Conservation (phyloP, 2,329 filamentous ascomycete genomes). For the Pleoardoris graminearum region DNA sequence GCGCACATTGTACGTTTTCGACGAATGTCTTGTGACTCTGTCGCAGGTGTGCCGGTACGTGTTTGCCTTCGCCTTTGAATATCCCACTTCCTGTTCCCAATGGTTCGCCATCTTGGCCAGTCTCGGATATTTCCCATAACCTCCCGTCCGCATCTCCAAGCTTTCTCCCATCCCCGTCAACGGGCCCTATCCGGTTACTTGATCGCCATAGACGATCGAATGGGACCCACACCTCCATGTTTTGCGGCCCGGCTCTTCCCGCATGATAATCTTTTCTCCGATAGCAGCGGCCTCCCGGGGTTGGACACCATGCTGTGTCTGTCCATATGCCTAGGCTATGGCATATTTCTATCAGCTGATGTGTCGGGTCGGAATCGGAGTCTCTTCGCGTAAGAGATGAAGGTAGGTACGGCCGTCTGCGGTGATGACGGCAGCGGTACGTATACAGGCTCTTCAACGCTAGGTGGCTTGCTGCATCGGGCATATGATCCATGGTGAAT, state of each 20-base stretch:
- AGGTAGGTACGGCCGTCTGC: slow-evolving; percentile 62
- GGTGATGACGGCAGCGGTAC: slow-evolving; percentile 65
- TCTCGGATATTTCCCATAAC: slow-evolving; percentile 60
- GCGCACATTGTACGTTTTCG: slow-evolving; percentile 57
- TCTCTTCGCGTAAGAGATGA: slow-evolving; percentile 59
- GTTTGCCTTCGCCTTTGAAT: slow-evolving; percentile 57
- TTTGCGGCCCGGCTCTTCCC: slow-evolving; percentile 58
- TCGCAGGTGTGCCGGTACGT: slow-evolving; percentile 57
- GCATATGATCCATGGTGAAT: slow-evolving; percentile 47
- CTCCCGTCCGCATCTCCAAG: slow-evolving; percentile 52
- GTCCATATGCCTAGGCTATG: slow-evolving; percentile 64
- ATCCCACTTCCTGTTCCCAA: slow-evolving; percentile 54
- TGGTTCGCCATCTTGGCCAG: slow-evolving; percentile 59
- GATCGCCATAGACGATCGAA: slow-evolving; percentile 64
- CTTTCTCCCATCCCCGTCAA: slow-evolving; percentile 31
- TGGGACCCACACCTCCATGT: slow-evolving; percentile 64
- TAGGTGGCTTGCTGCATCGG: slow-evolving; percentile 51
- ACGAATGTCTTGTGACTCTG: slow-evolving; percentile 58
- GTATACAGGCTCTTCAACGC: slow-evolving; percentile 64
- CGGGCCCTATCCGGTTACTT: slow-evolving; percentile 60
- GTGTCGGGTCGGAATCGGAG: slow-evolving; percentile 63
- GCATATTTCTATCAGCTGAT: slow-evolving; percentile 62
- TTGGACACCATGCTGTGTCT: slow-evolving; percentile 64
- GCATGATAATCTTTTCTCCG: slow-evolving; percentile 61
- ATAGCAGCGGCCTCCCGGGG: slow-evolving; percentile 60